Evolutionary conservation across 2,329 filamentous ascomycete genomes (phyloP).

Genomic region (Aspergillus bombycis): DNA sequence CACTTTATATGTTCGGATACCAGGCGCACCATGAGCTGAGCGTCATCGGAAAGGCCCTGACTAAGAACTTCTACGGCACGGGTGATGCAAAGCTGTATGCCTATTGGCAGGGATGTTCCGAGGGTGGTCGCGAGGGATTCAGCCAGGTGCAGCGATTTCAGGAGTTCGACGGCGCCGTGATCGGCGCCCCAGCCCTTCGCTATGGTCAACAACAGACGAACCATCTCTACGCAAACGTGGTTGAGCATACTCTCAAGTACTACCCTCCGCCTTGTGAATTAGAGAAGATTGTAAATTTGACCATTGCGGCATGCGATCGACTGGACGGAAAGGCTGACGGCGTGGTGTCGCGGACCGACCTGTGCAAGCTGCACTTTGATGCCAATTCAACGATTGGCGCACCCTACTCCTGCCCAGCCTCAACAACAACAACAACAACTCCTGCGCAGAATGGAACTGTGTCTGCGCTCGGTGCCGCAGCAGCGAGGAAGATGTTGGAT

Average conservation of each 20-base stretch:
- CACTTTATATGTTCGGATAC: conserved; percentile 45
- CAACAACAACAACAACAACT: conserved; percentile 17
- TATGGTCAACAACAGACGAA: conserved; percentile 48
- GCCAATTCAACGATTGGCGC: conserved; percentile 51
- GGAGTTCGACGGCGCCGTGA: conserved; percentile 51
- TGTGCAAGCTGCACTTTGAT: conserved; percentile 53
- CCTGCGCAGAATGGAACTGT: conserved; percentile 35
- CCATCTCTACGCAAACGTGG: conserved; percentile 43
- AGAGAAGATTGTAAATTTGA: conserved; percentile 52
- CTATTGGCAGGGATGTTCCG: conserved; percentile 60
- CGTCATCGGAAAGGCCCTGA: conserved; percentile 48
- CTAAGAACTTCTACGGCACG: conserved; percentile 45
- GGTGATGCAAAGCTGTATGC: conserved; percentile 36
- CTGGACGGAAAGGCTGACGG: conserved; percentile 60
- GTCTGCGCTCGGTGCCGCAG: conserved; percentile 30
- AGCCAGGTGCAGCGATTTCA: conserved; percentile 56
- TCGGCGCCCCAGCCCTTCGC: conserved; percentile 53
- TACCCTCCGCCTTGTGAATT: conserved; percentile 43
- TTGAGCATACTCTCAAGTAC: conserved; percentile 47
- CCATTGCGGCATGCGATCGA: conserved; percentile 58
- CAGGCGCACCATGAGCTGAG: conserved; percentile 57
- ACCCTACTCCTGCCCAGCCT: conserved; percentile 48
- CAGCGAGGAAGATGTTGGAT: conserved; percentile 39
- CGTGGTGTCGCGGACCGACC: conserved; percentile 54
- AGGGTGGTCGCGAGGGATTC: conserved; percentile 58